Evolutionary conservation across 257 asterid genomes (phyloP), one percentile per base, ranked within the genome.

Genomic region (Anisodus acutangulus): DNA sequence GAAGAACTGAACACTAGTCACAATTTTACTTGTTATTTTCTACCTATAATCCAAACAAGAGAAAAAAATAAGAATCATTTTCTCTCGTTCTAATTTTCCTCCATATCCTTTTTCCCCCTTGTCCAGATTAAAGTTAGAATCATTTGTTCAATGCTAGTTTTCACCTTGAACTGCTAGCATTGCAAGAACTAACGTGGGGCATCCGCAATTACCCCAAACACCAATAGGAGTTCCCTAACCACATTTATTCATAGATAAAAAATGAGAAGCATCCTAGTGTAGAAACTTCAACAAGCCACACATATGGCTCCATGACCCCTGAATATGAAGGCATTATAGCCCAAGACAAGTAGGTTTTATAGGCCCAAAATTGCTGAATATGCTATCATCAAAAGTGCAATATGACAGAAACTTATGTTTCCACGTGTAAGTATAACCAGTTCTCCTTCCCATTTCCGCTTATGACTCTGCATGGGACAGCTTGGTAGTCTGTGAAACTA

Each of bases 211-310:
- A 43, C 26, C 57, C 57, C 57, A 0, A 43, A 31, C 55, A 41
- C 55, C 79, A 43, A 70, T 16, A 43, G 35, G 55, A 70, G 57
- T 70, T 70, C 35, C 45, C 37, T 70, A 22, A 26, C 63, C 19
- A 9, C 47, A 76, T 26, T 8, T 26, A 76, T 76, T 7, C 63
- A 26, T 51, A 51, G 45, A 49, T 76, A 26, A 11, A 49, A 76
- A 51, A 51, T 76, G 81, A 76, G 81, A 76, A 76, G 39, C 22
- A 76, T 76, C 80, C 43, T 45, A 72, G 60, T 9, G 57, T 19
- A 45, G 59, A 47, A 47, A 19, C 59, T 45, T 72, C 81, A 19
- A 49, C 22, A 22, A 70, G 62, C 3, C 63, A 74, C 5, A 11
- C 45, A 19, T 2, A 72, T 72, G 45, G 81, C 80, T 49, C 62